These are phyloP conservation scores for Phytopythium chamaehyphon DNA, from an alignment of 352 stramenopile genomes.

Conservation along the genomic window DNA sequence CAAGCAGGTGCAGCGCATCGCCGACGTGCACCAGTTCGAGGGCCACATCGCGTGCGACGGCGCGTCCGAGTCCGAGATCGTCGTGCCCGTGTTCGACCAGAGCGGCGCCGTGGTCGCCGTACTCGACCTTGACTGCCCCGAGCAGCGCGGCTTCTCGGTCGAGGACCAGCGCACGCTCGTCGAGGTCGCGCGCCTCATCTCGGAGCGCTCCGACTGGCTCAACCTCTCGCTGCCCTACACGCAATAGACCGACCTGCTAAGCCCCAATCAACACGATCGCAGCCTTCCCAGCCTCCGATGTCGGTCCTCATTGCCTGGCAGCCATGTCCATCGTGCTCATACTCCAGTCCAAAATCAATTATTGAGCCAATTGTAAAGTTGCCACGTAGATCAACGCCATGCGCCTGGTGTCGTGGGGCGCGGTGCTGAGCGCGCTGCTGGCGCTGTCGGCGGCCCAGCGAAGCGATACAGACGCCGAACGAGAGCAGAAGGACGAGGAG, in stretches of 20 bases:
- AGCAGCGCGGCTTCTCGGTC: conserved; percentile 63
- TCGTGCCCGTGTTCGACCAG: conserved; percentile 66
- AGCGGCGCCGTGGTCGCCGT: conserved; percentile 65
- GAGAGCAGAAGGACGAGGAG: too few relatives aligned
- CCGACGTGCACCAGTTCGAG: conserved; percentile 68
- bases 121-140: conserved; percentile 75
- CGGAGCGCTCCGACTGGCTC: conserved; percentile 60
- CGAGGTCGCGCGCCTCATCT: conserved; percentile 48
- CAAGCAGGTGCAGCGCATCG: conserved; percentile 68
- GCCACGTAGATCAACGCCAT: too few relatives aligned
- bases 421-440: too few relatives aligned
- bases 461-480: too few relatives aligned
- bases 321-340: too few relatives aligned
- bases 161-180: conserved; percentile 69
- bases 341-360: too few relatives aligned
- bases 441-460: too few relatives aligned
- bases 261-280: too few relatives aligned
- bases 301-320: too few relatives aligned
- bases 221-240: conserved; percentile 55
- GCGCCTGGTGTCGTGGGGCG: too few relatives aligned
- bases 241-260: conserved; percentile 16
- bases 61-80: conserved; percentile 77
- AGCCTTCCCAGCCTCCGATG: too few relatives aligned
- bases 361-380: too few relatives aligned
- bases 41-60: conserved; percentile 82